Percentiles rank a stretch among this genome's conserved stretches.
Conservation (phyloP, 768 basidiomycete species). For the Termitomyces heimii region DNA sequence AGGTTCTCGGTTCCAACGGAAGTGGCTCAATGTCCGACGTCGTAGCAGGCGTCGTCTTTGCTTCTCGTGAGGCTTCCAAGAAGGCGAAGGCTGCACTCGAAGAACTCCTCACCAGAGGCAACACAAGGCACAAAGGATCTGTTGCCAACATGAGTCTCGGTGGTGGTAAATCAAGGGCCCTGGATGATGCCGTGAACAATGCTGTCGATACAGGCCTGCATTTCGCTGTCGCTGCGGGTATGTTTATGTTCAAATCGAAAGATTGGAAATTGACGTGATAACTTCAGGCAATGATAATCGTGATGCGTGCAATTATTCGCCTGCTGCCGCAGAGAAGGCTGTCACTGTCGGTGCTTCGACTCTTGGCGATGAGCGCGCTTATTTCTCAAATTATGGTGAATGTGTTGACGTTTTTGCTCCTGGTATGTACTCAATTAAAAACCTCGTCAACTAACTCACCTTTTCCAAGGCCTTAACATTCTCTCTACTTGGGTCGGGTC, state of each 20-base stretch:
- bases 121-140: slow-evolving; percentile 85
- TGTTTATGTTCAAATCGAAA: slow-evolving; percentile 17
- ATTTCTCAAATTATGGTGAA: slow-evolving; percentile 87
- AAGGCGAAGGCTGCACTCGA: slow-evolving; percentile 58
- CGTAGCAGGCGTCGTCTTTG: slow-evolving; percentile 82
- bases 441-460: neutral
- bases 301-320: slow-evolving; percentile 91
- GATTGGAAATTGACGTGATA: neutral
- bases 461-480: slow-evolving; percentile 65
- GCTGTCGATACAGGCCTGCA: slow-evolving; percentile 85
- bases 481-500: slow-evolving; percentile 79
- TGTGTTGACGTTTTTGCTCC: slow-evolving; percentile 96
- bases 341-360: slow-evolving; percentile 94
- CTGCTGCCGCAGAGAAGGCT: slow-evolving; percentile 83
- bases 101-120: slow-evolving; percentile 68
- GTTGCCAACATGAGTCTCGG: slow-evolving; percentile 98
- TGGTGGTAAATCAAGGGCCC: slow-evolving; percentile 82
- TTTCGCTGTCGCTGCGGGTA: slow-evolving; percentile 95
- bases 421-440: slow-evolving; percentile 30
- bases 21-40: slow-evolving; percentile 96
- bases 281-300: slow-evolving; percentile 70
- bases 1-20: slow-evolving; percentile 92
- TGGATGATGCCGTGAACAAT: slow-evolving; percentile 80
- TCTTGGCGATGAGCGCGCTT: slow-evolving; percentile 73
- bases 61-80: slow-evolving; percentile 42